Evolutionary conservation across 78 protist species (phyloP), one percentile per base, ranked within the genome.

Genomic region (Dictyostelium capitatum): DNA sequence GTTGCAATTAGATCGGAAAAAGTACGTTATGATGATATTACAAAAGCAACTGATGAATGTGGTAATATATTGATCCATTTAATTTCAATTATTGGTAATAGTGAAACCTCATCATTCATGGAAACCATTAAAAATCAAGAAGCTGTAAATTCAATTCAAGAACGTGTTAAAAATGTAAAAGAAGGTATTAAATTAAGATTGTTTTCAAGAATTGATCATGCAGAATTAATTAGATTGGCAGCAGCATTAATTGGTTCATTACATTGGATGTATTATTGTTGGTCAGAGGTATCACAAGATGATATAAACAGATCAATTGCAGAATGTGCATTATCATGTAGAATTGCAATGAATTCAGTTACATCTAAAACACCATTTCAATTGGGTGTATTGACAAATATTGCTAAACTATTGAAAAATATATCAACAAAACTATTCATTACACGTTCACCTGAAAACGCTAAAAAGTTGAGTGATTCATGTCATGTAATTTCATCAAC

Each of bases 271-370:
- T 85, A 74, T 30, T 43, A 85, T 32, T 85, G 92, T 54, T 85
- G 92, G 92, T 37, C 53, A 23, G 92, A 85, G 30, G 57, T 62
- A 0, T 48, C 83, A 25, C 77, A 46, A 8, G 92, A 85, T 3
- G 77, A 72, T 43, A 85, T 85, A 51, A 75, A 85, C 12, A 56
- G 75, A 47, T 46, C 77, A 10, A 85, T 85, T 20, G 82, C 92
- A 6, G 92, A 85, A 65, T 85, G 92, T 48, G 92, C 92, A 2
- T 51, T 85, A 2, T 74, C 83, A 41, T 85, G 92, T 46, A 20
- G 75, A 6, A 11, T 70, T 4, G 92, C 75, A 7, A 85, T 85
- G 92, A 74, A 59, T 47, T 53, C 92, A 17, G 79, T 75, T 20
- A 57, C 92, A 19, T n/a, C 62, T 20, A 12, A 10, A 15, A 75